These are phyloP conservation scores for Mycena filopes DNA, from an alignment of 768 basidiomycete species.

Conservation along the genomic window DNA sequence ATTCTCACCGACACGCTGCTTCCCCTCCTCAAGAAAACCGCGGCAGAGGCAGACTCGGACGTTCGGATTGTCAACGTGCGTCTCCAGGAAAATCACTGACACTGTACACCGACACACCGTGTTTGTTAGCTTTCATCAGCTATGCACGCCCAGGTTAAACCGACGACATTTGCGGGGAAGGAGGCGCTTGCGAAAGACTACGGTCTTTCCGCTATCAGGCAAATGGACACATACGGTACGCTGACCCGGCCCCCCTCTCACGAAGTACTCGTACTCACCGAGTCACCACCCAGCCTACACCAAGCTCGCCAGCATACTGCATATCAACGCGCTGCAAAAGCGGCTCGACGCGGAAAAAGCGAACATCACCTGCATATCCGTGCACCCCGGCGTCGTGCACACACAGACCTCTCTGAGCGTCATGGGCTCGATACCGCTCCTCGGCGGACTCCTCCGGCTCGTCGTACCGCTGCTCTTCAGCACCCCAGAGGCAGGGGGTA, in stretches of 20 bases:
- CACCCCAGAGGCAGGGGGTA: conserved; percentile 37
- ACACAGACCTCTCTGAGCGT: conserved; percentile 31
- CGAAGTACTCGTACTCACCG: not conserved
- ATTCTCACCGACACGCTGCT: conserved; percentile 59
- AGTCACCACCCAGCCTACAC: conserved; percentile 30
- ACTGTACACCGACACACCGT: no score
- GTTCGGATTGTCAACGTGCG: conserved; percentile 64
- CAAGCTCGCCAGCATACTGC: conserved; percentile 38
- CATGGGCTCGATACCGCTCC: conserved; percentile 2
- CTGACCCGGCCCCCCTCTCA: not conserved
- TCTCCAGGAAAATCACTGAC: not conserved
- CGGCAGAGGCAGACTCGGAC: conserved; percentile 53
- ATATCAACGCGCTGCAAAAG: conserved; percentile 54
- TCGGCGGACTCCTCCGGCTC: conserved; percentile 35
- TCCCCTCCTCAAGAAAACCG: conserved; percentile 58
- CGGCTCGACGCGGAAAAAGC: conserved; percentile 43
- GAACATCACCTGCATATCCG: conserved; percentile 39
- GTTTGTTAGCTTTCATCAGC: no score
- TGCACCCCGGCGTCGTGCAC: conserved; percentile 45
- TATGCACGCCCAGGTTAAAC: no score
- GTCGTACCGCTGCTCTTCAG: conserved; percentile 31
- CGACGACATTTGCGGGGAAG: no score
- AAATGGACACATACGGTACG: no score
- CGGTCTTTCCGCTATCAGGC: no score
- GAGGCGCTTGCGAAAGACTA: no score